Evolutionary conservation across 2,329 filamentous ascomycete species (phyloP), one percentile per base, ranked within the genome.

Genomic region (Xylariaceae sp.): DNA sequence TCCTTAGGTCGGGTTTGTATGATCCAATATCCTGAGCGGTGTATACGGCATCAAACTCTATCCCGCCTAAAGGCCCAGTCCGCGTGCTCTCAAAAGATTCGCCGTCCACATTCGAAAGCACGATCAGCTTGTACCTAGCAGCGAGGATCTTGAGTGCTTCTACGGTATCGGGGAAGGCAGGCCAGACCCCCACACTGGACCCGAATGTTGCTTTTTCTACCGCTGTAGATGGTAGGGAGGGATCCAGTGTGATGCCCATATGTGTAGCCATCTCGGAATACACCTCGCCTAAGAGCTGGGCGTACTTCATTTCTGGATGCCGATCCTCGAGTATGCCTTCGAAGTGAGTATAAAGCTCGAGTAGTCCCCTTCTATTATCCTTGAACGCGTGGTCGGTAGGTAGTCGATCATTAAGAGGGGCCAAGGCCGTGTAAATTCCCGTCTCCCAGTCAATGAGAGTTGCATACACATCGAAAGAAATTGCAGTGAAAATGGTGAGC

Each of bases 381-480:
- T 75, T 65, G 23, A 83, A 71, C 10, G 44, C 26, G 24, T 53
- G 44, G 3, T 2, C 13, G 11, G 36, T 30, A 4, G 43, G 30
- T 4, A 53, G 30, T 11, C 30, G 43, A 6, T 32, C 24, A 4
- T 26, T 49, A 9, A 82, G 65, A 1, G 82, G 78, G 29, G 71
- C 60, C 1, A 91, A 77, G 4, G 80, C 77, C 1, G 71, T 58
- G 46, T 81, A 70, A 52, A 91, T 81, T 55, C 87, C 87, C n/a
- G 73, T 69, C 70, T 91, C 86, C 87, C 87, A 91, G 74, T 92
- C 87, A 55, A 92, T 82, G 1, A 92, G 79, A 0, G 89, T 92
- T 65, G 88, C 88, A 69, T 89, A 92, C 73, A 88, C 84, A 71
- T 92, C 88, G 70, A 92, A 91, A 58, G 83, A n/a, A n/a, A n/a